These are phyloP conservation scores for Aeminium ludgeri DNA, from an alignment of 495 filamentous ascomycete genomes.

Conservation along the genomic window DNA sequence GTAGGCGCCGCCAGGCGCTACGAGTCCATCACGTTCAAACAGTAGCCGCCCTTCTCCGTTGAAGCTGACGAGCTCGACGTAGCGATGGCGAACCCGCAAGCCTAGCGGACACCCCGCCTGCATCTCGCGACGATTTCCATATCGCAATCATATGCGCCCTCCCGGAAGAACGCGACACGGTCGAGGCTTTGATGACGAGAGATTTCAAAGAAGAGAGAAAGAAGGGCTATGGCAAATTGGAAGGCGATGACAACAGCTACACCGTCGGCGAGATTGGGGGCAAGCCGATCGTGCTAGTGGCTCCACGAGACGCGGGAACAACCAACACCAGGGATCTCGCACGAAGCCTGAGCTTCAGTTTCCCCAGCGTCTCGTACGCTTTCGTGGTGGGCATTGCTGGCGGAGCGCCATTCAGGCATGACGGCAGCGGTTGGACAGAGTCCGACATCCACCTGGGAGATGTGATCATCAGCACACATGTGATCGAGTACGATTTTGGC, in stretches of 20 bases:
- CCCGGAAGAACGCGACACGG: conserved; percentile 1
- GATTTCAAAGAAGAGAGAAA: too few relatives aligned
- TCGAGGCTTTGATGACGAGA: conserved; percentile 1
- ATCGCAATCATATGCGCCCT: conserved; percentile 9
- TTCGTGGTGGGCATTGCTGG: neutral
- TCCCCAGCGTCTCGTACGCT: neutral
- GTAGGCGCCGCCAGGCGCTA: too few relatives aligned
- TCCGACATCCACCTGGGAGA: conserved; percentile 1
- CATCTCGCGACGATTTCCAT: conserved; percentile 6
- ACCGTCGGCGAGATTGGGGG: conserved; percentile 18
- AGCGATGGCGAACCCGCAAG: too few relatives aligned
- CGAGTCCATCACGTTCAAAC: too few relatives aligned
- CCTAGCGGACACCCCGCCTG: too few relatives aligned
- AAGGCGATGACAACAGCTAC: conserved; percentile 20
- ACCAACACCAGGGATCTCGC: conserved; percentile 12
- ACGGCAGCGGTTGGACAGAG: neutral
- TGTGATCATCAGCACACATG: neutral
- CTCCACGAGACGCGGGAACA: conserved; percentile 20
- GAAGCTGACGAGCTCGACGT: too few relatives aligned
- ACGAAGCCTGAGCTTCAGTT: conserved; percentile 7
- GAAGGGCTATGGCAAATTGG: conserved; percentile 7
- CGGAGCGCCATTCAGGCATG: neutral
- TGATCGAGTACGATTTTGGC: neutral
- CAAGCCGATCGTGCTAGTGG: conserved; percentile 21
- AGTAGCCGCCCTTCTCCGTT: too few relatives aligned